Percentiles rank a stretch among this genome's conserved stretches.
phyloP scores from a whole-genome alignment of 805 yeast species.

The Zygotorulaspora chibaensis region DNA sequence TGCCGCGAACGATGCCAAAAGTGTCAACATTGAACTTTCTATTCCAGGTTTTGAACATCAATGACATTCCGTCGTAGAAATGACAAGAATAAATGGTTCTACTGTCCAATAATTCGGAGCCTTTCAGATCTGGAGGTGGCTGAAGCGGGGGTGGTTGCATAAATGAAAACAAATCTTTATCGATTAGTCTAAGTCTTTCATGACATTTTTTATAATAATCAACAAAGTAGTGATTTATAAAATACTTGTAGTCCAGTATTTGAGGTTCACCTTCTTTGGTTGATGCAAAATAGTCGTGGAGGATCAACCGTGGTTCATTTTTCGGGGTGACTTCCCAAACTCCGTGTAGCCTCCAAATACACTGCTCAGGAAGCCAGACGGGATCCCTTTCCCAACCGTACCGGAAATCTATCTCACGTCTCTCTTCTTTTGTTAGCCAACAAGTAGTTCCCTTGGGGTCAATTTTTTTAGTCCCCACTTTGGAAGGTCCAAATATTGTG shows the following conservation, averaged over 20 bases:
- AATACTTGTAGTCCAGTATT: constrained; percentile 46
- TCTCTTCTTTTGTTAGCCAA: constrained; percentile 57
- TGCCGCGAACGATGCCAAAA: constrained; percentile 76
- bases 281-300: constrained; percentile 49
- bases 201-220: constrained; percentile 55
- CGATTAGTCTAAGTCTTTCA: constrained; percentile 43
- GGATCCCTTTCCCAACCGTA: constrained; percentile 67
- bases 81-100: constrained; percentile 80
- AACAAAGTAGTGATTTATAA: constrained; percentile 61
- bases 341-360: constrained; percentile 76
- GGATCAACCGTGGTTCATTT: constrained; percentile 31
- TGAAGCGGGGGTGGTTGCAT: constrained; percentile 81
- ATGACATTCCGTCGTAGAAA: constrained; percentile 90
- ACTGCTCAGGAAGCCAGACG: constrained; percentile 67
- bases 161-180: constrained; percentile 50
- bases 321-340: constrained; percentile 59
- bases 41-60: constrained; percentile 91
- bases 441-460: constrained; percentile 66
- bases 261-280: constrained; percentile 37
- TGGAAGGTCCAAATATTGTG: constrained; percentile 71
- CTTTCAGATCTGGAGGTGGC: constrained; percentile 63
- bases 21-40: constrained; percentile 80
- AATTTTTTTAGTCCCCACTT: constrained; percentile 49
- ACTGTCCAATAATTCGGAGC: constrained; percentile 50
- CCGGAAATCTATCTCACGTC: constrained; percentile 44